Conservation (phyloP, 306 rosid genomes). For the Heteromeles arbutifolia region DNA sequence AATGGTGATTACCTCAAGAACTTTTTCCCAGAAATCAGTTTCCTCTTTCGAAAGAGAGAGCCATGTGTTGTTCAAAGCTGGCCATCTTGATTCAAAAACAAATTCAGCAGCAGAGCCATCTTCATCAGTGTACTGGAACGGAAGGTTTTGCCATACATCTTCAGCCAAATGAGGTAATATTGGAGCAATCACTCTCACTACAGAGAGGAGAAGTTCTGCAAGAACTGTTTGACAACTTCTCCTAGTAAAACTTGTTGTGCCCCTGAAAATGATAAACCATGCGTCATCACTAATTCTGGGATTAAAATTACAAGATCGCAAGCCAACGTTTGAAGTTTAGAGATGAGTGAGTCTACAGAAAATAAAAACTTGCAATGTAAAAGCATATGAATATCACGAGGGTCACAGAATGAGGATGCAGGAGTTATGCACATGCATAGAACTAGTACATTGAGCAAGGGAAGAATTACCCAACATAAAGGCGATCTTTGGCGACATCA, state of each 20-base stretch:
- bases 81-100: constrained; percentile 94
- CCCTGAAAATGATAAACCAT: constrained; percentile 39
- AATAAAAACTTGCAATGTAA: not conserved
- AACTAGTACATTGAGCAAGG: not conserved
- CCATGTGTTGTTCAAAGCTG: constrained; percentile 61
- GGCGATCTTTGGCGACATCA: constrained; percentile 97
- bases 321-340: not conserved
- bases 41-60: constrained; percentile 65
- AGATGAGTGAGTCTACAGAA: not conserved
- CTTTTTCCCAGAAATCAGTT: constrained; percentile 64
- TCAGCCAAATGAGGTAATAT: constrained; percentile 98
- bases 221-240: constrained; percentile 97
- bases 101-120: constrained; percentile 72
- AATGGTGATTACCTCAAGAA: constrained; percentile 70
- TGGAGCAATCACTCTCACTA: constrained; percentile 74
- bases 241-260: constrained; percentile 76
- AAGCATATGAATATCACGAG: not conserved
- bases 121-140: constrained; percentile 52
- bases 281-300: not conserved
- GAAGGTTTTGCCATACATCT: constrained; percentile 97
- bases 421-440: not conserved
- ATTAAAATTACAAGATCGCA: not conserved
- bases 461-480: constrained; percentile 77
- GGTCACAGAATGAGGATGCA: not conserved
- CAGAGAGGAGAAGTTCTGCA: constrained; percentile 72